Base-by-base conservation (phyloP, 1,284 basidiomycete genomes). In the Ustilago bromivora region DNA sequence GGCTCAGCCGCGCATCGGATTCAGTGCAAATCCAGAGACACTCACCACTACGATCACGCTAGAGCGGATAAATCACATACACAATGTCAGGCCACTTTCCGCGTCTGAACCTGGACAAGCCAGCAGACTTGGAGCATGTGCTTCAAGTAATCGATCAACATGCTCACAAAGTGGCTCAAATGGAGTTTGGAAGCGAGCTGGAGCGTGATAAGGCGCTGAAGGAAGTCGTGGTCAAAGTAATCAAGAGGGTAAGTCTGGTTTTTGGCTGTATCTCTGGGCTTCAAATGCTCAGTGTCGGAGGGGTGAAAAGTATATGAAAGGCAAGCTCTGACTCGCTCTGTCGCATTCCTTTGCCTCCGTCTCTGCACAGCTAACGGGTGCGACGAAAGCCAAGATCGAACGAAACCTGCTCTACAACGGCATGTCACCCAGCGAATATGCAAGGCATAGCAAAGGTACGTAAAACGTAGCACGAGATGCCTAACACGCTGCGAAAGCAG, bases 1-100 rank as follows among this genome's bases (percentile, higher is more conserved):
- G 43, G 43, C 35, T 31, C 7, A 53, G 23, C 52, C 52, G 57
- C 40, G 2, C 35, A 43, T 57, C 38, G 41, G 67, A 43, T 31
- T 19, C 31, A n/a, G 1, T 7, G 43, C 43, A 11, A 19, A 46
- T 46, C 19, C 43, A 7, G 19, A 2, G 3, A 11, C 43, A 19
- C 17, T 46, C 47, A 3, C 17, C 40, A 19, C 41, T 5, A 17
- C 40, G 10, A 34, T 15, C n/a, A 46, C 43, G 43, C 43, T 19
- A 8, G n/a, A 46, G n/a, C 10, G n/a, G 17, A 17, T 43, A 12
- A 46, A 6, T 15, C 43, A 47, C 32, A n/a, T 17, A 19, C 31
- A 19, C 53, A 40, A 76, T 76, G 74, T 71, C 74, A 31, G 66
- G 69, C 34, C 74, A 76, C 52, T 76, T 76, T 59, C 69, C 74